Conservation (phyloP, 768 basidiomycete species). For the Cystobasidium onofrii region DNA sequence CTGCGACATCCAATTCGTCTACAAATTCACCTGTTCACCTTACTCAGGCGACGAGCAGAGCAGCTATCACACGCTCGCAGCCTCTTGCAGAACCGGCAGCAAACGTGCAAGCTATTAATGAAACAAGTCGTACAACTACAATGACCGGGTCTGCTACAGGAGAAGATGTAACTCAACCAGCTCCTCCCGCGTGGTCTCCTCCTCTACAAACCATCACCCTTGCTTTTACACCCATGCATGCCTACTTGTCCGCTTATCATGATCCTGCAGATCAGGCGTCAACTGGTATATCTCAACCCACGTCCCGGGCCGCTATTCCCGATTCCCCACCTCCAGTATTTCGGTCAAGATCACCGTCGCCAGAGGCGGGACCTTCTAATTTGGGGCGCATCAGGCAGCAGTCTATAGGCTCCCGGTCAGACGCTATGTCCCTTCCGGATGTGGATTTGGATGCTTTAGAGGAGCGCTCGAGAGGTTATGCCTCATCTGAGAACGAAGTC, state of each 20-base stretch:
- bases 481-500: slow-evolving; percentile 11
- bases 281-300: background rate
- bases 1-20: background rate
- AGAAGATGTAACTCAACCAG: background rate
- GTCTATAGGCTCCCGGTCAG: background rate
- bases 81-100: background rate
- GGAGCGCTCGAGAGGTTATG: slow-evolving; percentile 4
- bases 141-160: no score
- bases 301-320: background rate
- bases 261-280: slow-evolving; percentile 1
- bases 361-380: background rate
- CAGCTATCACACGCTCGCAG: background rate
- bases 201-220: slow-evolving; percentile 25
- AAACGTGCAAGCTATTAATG: background rate
- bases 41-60: background rate
- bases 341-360: slow-evolving; percentile 13
- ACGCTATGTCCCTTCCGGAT: background rate
- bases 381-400: no score
- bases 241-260: slow-evolving; percentile 19
- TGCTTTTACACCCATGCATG: slow-evolving; percentile 22
- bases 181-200: slow-evolving; percentile 17
- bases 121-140: background rate
- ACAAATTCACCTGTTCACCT: background rate
- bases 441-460: background rate
- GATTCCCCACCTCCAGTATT: slow-evolving; percentile 27